Evolutionary conservation across 768 basidiomycete genomes (phyloP).

Genomic region (Auriscalpium microsporum): DNA sequence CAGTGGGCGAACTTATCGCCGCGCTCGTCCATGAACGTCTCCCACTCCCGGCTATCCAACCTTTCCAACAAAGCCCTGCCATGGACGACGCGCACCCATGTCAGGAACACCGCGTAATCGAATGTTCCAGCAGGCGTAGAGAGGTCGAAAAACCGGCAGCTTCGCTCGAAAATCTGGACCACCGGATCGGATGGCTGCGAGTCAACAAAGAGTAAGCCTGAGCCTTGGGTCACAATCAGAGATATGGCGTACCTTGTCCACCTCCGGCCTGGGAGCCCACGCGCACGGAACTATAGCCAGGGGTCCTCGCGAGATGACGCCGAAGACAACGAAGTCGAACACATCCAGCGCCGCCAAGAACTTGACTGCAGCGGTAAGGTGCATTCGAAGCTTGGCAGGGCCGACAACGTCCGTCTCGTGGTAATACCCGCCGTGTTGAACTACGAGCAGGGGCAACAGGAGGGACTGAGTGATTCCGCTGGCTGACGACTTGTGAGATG

Average conservation of each 20-base stretch:
- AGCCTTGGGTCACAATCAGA: too few species aligned
- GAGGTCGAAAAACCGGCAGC: background rate
- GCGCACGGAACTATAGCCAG: background rate
- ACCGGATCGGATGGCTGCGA: too few species aligned
- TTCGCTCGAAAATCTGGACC: background rate
- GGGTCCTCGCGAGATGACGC: constrained; percentile 1
- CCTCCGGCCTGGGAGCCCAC: background rate
- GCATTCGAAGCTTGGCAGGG: background rate
- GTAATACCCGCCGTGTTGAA: background rate
- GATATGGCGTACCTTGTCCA: too few species aligned
- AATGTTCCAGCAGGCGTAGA: background rate
- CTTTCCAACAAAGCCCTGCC: background rate
- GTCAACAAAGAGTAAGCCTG: too few species aligned
- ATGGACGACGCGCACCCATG: background rate
- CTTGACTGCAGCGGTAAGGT: background rate
- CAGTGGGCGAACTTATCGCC: background rate
- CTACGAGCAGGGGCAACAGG: background rate
- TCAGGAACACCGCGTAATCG: background rate
- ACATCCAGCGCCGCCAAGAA: background rate
- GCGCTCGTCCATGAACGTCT: background rate
- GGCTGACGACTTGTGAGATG: too few species aligned
- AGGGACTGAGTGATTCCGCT: background rate
- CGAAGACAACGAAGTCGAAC: constrained; percentile 1
- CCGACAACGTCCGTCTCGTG: background rate
- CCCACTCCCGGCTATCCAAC: background rate